Percentiles rank a stretch among this genome's conserved stretches.
These are phyloP conservation scores for Coemansia sp. DNA, from an alignment of 192 early-diverging fungal species.

Conservation along the genomic window DNA sequence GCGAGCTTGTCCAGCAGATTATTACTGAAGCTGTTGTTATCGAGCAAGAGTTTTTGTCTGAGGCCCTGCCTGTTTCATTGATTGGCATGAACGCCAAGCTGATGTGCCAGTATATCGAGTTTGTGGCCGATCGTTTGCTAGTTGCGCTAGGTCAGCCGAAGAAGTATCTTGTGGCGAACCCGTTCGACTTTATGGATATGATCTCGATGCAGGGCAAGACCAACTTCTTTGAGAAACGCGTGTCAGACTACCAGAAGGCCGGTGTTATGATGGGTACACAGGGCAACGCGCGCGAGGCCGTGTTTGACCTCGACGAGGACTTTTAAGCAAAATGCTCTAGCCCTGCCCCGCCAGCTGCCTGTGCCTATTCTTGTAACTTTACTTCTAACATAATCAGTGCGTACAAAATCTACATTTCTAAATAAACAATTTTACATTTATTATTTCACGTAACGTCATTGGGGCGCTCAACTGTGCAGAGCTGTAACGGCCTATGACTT, in stretches of 20 bases:
- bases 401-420: not conserved
- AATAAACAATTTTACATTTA: not conserved
- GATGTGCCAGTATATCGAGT: conserved; percentile 98
- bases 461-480: no score
- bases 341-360: not conserved
- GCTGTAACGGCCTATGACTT: no score
- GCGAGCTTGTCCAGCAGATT: conserved; percentile 65
- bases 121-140: conserved; percentile 93
- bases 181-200: conserved; percentile 99
- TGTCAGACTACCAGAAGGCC: conserved; percentile 94
- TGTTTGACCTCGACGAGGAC: conserved; percentile 79
- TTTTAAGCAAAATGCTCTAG: conserved; percentile 53
- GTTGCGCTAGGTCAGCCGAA: conserved; percentile 86
- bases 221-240: conserved; percentile 98
- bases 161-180: conserved; percentile 82
- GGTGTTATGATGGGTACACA: conserved; percentile 72
- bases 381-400: not conserved
- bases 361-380: not conserved
- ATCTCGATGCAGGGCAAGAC: conserved; percentile 98
- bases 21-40: conserved; percentile 86
- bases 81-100: conserved; percentile 96
- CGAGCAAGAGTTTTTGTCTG: conserved; percentile 95
- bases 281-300: conserved; percentile 62
- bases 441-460: no score
- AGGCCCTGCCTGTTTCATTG: conserved; percentile 85